phyloP scores from a whole-genome alignment of 1,284 basidiomycete genomes.

The Tetrapyrgos nigripes region DNA sequence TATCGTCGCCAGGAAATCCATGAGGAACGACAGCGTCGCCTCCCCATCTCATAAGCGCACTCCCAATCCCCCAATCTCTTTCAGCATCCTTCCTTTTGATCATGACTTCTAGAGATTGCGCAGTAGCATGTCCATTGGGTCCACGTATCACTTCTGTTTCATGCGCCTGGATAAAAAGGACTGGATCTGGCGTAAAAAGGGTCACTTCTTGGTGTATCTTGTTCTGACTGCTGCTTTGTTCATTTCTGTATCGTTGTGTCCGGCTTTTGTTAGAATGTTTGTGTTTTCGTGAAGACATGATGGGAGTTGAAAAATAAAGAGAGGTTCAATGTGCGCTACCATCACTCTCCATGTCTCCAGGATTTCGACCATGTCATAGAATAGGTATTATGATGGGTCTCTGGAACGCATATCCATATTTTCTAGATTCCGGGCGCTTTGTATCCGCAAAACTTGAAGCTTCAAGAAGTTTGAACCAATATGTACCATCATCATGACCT shows the following conservation, averaged over 20 bases:
- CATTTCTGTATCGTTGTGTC: background rate
- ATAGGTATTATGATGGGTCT: no score
- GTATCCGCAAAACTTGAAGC: background rate
- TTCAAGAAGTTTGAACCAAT: no score
- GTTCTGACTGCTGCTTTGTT: background rate
- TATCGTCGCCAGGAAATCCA: slow-evolving; percentile 9
- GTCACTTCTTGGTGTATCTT: background rate
- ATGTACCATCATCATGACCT: background rate
- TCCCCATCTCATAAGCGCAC: slow-evolving; percentile 56
- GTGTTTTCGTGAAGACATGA: slow-evolving; percentile 17
- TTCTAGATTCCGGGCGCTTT: no score
- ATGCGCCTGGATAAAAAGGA: slow-evolving; percentile 65
- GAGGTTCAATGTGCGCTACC: no score
- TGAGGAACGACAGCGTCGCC: slow-evolving; percentile 19
- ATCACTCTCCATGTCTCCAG: no score
- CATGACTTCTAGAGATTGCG: slow-evolving; percentile 55
- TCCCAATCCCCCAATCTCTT: slow-evolving; percentile 36
- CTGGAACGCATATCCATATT: no score
- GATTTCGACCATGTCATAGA: no score
- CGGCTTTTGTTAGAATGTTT: slow-evolving; percentile 6
- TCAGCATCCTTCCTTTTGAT: no score
- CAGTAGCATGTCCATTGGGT: slow-evolving; percentile 46
- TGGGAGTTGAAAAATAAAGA: background rate
- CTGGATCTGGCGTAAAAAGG: slow-evolving; percentile 28
- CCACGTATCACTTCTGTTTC: slow-evolving; percentile 70